Conservation (phyloP, 2,329 filamentous ascomycete genomes). For the Pseudocercospora vitis region DNA sequence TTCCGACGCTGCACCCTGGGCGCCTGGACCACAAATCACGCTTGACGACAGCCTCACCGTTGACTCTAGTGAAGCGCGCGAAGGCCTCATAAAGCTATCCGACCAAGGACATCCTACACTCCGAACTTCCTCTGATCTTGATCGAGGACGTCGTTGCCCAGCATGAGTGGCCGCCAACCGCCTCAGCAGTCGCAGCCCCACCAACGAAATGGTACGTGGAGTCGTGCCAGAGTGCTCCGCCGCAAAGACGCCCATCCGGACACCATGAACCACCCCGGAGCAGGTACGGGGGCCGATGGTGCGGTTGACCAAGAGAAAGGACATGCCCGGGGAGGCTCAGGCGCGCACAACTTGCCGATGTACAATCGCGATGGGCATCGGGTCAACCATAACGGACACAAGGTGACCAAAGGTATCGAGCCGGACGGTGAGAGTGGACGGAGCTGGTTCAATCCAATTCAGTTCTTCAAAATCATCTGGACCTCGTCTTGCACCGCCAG, state of each 20-base stretch:
- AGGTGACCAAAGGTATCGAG: slow-evolving; percentile 45
- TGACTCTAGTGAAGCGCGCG: background rate
- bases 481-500: slow-evolving; percentile 48
- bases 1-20: background rate
- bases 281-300: slow-evolving; percentile 14
- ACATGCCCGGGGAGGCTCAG: slow-evolving; percentile 1
- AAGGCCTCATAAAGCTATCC: background rate
- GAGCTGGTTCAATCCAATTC: slow-evolving; percentile 45
- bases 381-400: slow-evolving; percentile 49
- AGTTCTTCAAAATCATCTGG: slow-evolving; percentile 48
- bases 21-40: no score
- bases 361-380: slow-evolving; percentile 31
- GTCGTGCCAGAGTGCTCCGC: slow-evolving; percentile 21
- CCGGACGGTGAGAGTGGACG: slow-evolving; percentile 51
- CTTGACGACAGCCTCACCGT: background rate
- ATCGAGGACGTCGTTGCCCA: background rate
- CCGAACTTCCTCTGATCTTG: background rate
- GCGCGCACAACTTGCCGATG: slow-evolving; percentile 21
- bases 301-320: slow-evolving; percentile 21
- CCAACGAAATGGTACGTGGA: background rate
- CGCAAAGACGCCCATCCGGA: slow-evolving; percentile 26
- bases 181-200: background rate
- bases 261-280: slow-evolving; percentile 16
- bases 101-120: slow-evolving; percentile 13
- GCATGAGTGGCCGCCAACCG: slow-evolving; percentile 12